A percentile compares a stretch with the other conserved stretches of the same genome.
These are phyloP conservation scores for Diddensiella transvaalensis DNA, from an alignment of 805 yeast species.

Conservation along the genomic window DNA sequence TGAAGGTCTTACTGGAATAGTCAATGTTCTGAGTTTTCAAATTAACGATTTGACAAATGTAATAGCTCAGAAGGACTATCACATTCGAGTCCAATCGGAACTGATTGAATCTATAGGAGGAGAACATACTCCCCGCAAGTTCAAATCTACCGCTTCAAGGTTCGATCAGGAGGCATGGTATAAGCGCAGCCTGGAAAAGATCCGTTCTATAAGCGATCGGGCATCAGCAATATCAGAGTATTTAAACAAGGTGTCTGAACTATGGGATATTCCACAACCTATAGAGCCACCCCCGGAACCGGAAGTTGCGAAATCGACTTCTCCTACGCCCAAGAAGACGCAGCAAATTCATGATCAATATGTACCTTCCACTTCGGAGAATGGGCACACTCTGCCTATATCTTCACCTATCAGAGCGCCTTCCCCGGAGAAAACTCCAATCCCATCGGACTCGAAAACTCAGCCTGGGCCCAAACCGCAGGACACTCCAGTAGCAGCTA, in stretches of 20 bases:
- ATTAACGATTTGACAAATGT: conserved; percentile 7
- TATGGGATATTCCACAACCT: conserved; percentile 1
- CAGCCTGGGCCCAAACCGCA: too few species aligned
- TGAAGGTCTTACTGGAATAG: conserved; percentile 4
- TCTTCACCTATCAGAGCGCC: too few species aligned
- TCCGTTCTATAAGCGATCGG: background rate
- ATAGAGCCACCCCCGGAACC: too few species aligned
- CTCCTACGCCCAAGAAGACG: background rate
- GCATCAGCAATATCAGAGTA: background rate
- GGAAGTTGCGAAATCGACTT: background rate
- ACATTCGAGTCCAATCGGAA: conserved; percentile 11
- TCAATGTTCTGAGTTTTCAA: conserved; percentile 4
- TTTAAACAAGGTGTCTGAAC: background rate
- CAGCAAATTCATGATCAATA: background rate
- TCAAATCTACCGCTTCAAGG: background rate
- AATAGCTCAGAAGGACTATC: conserved; percentile 18
- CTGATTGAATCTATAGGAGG: conserved; percentile 11
- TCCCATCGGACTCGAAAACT: too few species aligned
- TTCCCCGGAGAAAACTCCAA: too few species aligned
- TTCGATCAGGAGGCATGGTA: conserved; percentile 8
- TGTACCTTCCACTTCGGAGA: too few species aligned
- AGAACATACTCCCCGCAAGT: conserved; percentile 13
- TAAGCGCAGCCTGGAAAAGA: background rate
- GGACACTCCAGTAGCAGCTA: too few species aligned
- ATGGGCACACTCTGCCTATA: too few species aligned